phyloP scores from a whole-genome alignment of 2,329 filamentous ascomycete genomes.

The Drechslerella coelobrocha region DNA sequence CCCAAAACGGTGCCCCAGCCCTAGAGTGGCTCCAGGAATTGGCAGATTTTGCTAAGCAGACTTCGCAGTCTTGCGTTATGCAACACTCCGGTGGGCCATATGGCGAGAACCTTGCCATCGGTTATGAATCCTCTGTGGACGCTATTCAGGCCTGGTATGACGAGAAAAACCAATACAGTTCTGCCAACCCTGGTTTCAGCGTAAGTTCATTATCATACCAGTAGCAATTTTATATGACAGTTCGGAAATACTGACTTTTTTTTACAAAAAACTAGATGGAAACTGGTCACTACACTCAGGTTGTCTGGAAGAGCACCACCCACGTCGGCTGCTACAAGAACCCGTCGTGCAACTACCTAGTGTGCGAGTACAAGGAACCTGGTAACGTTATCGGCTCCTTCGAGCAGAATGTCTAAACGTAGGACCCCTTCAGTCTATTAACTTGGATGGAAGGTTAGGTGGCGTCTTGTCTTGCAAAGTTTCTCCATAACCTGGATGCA shows the following conservation, averaged over 20 bases:
- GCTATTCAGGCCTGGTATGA: slow-evolving; percentile 91
- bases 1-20: slow-evolving; percentile 74
- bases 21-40: slow-evolving; percentile 72
- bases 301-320: slow-evolving; percentile 72
- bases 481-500: too few relatives aligned
- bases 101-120: slow-evolving; percentile 89
- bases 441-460: too few relatives aligned
- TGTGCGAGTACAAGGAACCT: slow-evolving; percentile 46
- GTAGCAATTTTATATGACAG: background rate
- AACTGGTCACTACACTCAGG: slow-evolving; percentile 62
- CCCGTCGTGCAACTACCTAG: slow-evolving; percentile 41
- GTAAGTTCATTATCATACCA: slow-evolving; percentile 19
- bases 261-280: too few relatives aligned
- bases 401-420: slow-evolving; percentile 40
- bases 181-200: slow-evolving; percentile 64
- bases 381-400: slow-evolving; percentile 46
- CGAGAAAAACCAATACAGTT: slow-evolving; percentile 70
- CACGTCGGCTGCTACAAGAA: slow-evolving; percentile 66
- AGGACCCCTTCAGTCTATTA: too few relatives aligned
- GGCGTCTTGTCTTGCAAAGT: too few relatives aligned
- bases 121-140: slow-evolving; percentile 67
- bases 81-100: slow-evolving; percentile 74
- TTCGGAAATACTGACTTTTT: slow-evolving; percentile 6
- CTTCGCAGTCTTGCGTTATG: slow-evolving; percentile 74
- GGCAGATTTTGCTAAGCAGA: slow-evolving; percentile 68